Conservation (phyloP, 2,329 filamentous ascomycete species). For the Trichoderma endophyticum region DNA sequence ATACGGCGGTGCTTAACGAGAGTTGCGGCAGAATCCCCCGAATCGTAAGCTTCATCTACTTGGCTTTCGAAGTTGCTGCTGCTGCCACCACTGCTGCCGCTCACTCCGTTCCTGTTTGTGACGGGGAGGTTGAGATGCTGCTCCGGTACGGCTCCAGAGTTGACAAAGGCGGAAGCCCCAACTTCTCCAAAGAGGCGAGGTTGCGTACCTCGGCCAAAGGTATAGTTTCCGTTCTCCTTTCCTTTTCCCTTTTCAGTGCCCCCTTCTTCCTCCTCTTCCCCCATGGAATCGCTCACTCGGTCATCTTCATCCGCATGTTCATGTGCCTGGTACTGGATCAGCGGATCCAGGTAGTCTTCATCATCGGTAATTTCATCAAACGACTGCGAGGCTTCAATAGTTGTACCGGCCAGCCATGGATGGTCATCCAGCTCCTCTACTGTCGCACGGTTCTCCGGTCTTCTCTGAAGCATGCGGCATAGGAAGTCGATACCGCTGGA, state of each 20-base stretch:
- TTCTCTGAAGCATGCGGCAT: constrained; percentile 72
- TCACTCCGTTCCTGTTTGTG: constrained; percentile 31
- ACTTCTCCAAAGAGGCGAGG: constrained; percentile 55
- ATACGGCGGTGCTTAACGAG: constrained; percentile 27
- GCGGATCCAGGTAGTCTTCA: constrained; percentile 46
- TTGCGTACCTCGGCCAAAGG: constrained; percentile 53
- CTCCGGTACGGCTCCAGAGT: constrained; percentile 49
- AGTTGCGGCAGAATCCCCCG: constrained; percentile 37
- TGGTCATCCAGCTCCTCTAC: constrained; percentile 68
- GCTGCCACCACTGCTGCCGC: constrained; percentile 31
- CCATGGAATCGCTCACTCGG: constrained; percentile 42
- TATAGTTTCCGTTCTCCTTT: constrained; percentile 76
- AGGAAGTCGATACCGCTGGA: constrained; percentile 70
- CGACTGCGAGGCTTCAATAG: constrained; percentile 41
- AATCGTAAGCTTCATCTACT: constrained; percentile 43
- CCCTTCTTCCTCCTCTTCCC: constrained; percentile 69
- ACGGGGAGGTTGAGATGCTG: constrained; percentile 48
- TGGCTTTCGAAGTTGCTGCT: constrained; percentile 46
- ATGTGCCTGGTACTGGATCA: constrained; percentile 55
- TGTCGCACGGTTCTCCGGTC: constrained; percentile 73
- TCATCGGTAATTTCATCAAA: constrained; percentile 63
- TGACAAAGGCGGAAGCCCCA: constrained; percentile 50
- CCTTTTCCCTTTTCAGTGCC: constrained; percentile 51
- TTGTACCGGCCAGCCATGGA: constrained; percentile 61
- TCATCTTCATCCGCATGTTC: constrained; percentile 31